phyloP scores from a whole-genome alignment of 2,329 filamentous ascomycete species.

The Aspergillus sergii region DNA sequence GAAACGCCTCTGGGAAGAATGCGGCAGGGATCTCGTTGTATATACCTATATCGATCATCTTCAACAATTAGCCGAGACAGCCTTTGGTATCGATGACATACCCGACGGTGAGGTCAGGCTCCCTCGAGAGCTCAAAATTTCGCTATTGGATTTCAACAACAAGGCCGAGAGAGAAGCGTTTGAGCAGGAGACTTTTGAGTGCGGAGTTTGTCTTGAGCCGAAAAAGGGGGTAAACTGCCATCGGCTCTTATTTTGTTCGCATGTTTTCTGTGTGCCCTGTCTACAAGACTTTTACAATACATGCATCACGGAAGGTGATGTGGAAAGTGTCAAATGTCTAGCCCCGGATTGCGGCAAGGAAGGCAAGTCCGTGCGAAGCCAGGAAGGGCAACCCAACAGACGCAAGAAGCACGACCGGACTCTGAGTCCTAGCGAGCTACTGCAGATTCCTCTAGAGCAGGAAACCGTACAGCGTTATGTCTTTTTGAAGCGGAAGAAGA shows the following conservation, averaged over 20 bases:
- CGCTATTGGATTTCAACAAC: constrained; percentile 76
- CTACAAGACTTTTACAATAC: constrained; percentile 87
- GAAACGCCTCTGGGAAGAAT: constrained; percentile 60
- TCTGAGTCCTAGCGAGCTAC: constrained; percentile 79
- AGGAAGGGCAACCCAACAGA: constrained; percentile 39
- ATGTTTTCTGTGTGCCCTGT: constrained; percentile 90
- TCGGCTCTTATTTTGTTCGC: constrained; percentile 77
- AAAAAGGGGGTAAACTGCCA: constrained; percentile 86
- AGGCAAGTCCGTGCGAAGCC: constrained; percentile 34
- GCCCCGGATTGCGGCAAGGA: constrained; percentile 76
- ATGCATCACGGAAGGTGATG: constrained; percentile 82
- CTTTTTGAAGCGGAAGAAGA: constrained; percentile 86
- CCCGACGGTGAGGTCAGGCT: constrained; percentile 49
- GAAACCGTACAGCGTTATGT: constrained; percentile 83
- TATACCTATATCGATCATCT: constrained; percentile 64
- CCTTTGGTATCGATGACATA: constrained; percentile 53
- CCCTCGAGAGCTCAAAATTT: constrained; percentile 60
- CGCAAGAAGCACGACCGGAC: constrained; percentile 65
- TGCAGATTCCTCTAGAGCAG: constrained; percentile 72
- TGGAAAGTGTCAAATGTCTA: constrained; percentile 78
- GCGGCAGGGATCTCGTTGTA: constrained; percentile 58
- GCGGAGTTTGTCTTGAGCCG: constrained; percentile 85
- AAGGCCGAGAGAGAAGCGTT: constrained; percentile 75
- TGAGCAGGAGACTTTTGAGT: constrained; percentile 82
- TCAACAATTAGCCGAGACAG: constrained; percentile 59